phyloP scores from a whole-genome alignment of 75 land plant species.

The Pseudotsuga menziesii region DNA sequence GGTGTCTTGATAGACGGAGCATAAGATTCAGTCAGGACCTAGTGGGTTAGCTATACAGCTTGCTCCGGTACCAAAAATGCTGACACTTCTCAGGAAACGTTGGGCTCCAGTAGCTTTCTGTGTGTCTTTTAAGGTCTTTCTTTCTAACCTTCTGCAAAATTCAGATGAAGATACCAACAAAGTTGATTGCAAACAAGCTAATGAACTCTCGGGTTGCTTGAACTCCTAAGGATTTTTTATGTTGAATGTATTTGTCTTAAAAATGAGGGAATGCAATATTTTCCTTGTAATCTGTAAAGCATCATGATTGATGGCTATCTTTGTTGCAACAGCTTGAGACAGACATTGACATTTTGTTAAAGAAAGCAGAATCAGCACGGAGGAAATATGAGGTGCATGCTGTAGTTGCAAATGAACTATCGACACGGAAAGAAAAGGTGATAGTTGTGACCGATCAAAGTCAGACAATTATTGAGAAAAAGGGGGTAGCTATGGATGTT shows the following conservation, averaged over 20 bases:
- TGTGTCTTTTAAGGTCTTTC: slow-evolving; percentile 86
- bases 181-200: neutral
- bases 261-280: neutral
- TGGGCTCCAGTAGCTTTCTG: slow-evolving; percentile 89
- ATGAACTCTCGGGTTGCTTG: neutral
- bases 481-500: slow-evolving; percentile 38
- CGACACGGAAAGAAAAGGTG: slow-evolving; percentile 72
- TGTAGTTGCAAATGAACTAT: slow-evolving; percentile 89
- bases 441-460: slow-evolving; percentile 52
- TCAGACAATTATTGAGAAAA: slow-evolving; percentile 40
- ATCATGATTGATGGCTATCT: neutral
- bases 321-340: slow-evolving; percentile 70
- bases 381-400: slow-evolving; percentile 70
- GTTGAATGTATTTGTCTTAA: neutral
- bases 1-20: slow-evolving; percentile 50
- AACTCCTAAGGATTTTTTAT: neutral
- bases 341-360: slow-evolving; percentile 64
- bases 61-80: slow-evolving; percentile 87
- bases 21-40: slow-evolving; percentile 86
- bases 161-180: neutral
- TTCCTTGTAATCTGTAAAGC: neutral
- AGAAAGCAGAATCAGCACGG: slow-evolving; percentile 76
- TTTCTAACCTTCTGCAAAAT: neutral
- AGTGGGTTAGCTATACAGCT: slow-evolving; percentile 88
- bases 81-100: slow-evolving; percentile 56